Base-by-base conservation (phyloP, 1,284 basidiomycete species). In the Heliocybe sulcata region DNA sequence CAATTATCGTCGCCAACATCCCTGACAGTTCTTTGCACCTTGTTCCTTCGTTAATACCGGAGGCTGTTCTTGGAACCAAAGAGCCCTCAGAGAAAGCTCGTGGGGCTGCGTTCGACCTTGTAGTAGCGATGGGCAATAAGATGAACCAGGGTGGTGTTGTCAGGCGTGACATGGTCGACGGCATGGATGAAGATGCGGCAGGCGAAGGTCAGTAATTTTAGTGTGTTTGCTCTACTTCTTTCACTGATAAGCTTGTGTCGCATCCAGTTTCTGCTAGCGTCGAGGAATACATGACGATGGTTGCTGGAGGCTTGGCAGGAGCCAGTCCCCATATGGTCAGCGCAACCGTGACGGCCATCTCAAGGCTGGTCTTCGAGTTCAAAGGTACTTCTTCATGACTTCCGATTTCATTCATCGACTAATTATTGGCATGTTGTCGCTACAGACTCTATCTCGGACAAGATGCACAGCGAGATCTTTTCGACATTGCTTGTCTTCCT, bases 281-380 rank as follows among this genome's bases (percentile, higher is more conserved):
- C 48, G 87, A 94, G 63, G 97, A 99, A 69, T 99, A 92, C 67
- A 78, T 99, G 72, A 98, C 92, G 10, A 99, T 99, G 95, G 79
- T 99, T 23, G 93, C 92, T 38, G 96, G 94, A 61, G 96, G 97
- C 60, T 73, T 99, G 35, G 95, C 94, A 12, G 95, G 94, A 23
- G 87, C 89, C 27, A 93, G 87, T 2, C 94, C 97, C 0, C 97
- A 99, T 69, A 99, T 98, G 94, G 97, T 99, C 69, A 95, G 93
- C 64, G 97, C 97, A 1, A 93, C 92, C 2, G 86, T 99, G 59
- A 98, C 95, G 1, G 92, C 94, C 0, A 84, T 99, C 48, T 94
- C 95, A 1, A 82, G 97, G 25, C 77, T 99, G 8, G 78, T 98
- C 4, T 99, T 98, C 71, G 97, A 99, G 72, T 99, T 97, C 77